Evolutionary conservation across 2,329 filamentous ascomycete species (phyloP), one percentile per base, ranked within the genome.

Genomic region (Calonectria ilicicola): DNA sequence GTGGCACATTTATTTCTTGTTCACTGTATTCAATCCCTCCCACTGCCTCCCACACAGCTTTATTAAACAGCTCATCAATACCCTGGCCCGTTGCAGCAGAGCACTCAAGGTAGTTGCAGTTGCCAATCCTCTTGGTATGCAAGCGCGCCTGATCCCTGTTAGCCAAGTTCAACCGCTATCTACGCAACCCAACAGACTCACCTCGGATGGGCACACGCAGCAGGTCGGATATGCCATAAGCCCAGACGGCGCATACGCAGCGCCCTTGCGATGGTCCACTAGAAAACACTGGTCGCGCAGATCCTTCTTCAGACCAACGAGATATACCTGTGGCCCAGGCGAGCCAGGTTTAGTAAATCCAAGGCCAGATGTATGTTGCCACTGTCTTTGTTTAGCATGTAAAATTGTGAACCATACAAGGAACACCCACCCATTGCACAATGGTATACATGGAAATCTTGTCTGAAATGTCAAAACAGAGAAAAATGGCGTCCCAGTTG

Each of bases 381-480:
- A 84, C 82, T 84, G 26, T 47, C 29, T 19, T 3, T 5, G 2
- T 5, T 74, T 21, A 79, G 73, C 19, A 9, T 8, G 14, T 12
- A 2, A 62, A 4, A 23, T 14, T 0, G 5, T 10, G 19, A 15
- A 27, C 15, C 14, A 1, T 0, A n/a, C 6, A 21, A 29, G 0
- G 4, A 7, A 3, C 0, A 71, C 79, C 65, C 73, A 85, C 84
- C 84, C 84, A 85, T 64, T 81, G 79, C 1, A 83, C 67, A 35
- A 85, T 82, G 1, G 74, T 80, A 26, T 80, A 79, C 77, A 85
- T 76, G 10, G 82, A 82, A 27, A 80, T 67, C 65, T 81, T 81
- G 40, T 84, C 78, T 19, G 79, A 78, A 9, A 85, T 77, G n/a
- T 85, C 84, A 67, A 85, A 85, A 70, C 84, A 85, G 38, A 85